phyloP scores from a whole-genome alignment of 257 asterid genomes.

The Solanum sejunctum region DNA sequence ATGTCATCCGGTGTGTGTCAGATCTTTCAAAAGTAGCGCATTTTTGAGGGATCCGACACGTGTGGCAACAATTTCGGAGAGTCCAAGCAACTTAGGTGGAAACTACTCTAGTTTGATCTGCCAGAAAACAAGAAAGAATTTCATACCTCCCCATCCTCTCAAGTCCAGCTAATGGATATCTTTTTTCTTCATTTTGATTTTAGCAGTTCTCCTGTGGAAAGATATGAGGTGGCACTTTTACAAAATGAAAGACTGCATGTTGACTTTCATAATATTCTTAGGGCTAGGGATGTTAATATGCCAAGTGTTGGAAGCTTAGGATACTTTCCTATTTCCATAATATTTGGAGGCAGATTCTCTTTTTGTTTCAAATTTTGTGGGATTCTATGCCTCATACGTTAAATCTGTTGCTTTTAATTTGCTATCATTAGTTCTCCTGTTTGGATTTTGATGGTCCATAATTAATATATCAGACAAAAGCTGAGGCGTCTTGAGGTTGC shows the following conservation, averaged over 20 bases:
- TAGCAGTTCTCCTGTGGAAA: background rate
- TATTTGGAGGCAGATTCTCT: background rate
- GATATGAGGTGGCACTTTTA: background rate
- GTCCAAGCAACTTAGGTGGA: background rate
- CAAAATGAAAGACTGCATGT: background rate
- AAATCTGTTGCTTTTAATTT: background rate
- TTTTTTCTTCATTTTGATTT: background rate
- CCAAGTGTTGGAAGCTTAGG: background rate
- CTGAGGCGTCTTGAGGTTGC: slow-evolving; percentile 85
- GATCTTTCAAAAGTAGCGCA: too few species aligned
- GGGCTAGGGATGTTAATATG: background rate
- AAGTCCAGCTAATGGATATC: background rate
- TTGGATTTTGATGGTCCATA: slow-evolving; percentile 3
- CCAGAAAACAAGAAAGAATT: background rate
- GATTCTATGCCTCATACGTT: background rate
- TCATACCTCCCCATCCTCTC: background rate
- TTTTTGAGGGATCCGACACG: too few species aligned
- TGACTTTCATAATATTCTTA: background rate
- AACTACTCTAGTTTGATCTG: background rate
- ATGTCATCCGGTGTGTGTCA: too few species aligned
- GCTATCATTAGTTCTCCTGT: background rate
- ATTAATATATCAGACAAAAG: slow-evolving; percentile 48
- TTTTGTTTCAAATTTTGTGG: background rate
- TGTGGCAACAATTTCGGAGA: too few species aligned
- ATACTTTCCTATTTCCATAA: background rate